A percentile compares a stretch with the other conserved stretches of the same genome.
Evolutionary conservation across 345 rosid genomes (phyloP).

Genomic region (Eucalyptus curtisii): DNA sequence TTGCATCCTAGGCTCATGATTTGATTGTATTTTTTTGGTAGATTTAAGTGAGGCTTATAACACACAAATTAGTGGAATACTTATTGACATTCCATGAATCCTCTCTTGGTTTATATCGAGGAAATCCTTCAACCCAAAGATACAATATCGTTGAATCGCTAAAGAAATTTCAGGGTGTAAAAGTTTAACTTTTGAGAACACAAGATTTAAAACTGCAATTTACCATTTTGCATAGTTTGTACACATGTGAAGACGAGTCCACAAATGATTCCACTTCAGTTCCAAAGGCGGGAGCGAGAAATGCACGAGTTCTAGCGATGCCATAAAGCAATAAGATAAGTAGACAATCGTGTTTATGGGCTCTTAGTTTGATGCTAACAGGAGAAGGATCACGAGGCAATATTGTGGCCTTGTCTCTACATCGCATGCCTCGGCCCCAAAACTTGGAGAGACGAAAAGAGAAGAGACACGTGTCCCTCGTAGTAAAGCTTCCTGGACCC

Average conservation of each 20-base stretch:
- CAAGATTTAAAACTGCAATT: not conserved
- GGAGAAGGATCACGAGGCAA: not conserved
- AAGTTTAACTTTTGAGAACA: not conserved
- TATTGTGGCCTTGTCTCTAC: not conserved
- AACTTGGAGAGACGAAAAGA: not conserved
- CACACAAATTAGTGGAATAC: not conserved
- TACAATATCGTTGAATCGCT: not conserved
- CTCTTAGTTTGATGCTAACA: not conserved
- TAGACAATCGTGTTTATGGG: not conserved
- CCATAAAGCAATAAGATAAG: not conserved
- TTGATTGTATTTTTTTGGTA: fast-evolving
- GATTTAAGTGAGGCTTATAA: not conserved
- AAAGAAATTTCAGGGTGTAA: not conserved
- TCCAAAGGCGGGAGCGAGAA: not conserved
- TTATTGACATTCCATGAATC: not conserved
- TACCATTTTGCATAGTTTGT: not conserved
- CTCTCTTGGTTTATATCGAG: not conserved
- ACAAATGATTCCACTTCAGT: not conserved
- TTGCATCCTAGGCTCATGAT: not conserved
- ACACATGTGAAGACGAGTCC: not conserved
- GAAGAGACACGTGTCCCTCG: not conserved
- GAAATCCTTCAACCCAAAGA: not conserved
- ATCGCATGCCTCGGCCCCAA: not conserved
- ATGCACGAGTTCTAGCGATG: not conserved
- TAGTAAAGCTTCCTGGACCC: not conserved